These are phyloP conservation scores for Chrysanthemum makinoi DNA, from an alignment of 129 eudicot genomes.

Conservation along the genomic window DNA sequence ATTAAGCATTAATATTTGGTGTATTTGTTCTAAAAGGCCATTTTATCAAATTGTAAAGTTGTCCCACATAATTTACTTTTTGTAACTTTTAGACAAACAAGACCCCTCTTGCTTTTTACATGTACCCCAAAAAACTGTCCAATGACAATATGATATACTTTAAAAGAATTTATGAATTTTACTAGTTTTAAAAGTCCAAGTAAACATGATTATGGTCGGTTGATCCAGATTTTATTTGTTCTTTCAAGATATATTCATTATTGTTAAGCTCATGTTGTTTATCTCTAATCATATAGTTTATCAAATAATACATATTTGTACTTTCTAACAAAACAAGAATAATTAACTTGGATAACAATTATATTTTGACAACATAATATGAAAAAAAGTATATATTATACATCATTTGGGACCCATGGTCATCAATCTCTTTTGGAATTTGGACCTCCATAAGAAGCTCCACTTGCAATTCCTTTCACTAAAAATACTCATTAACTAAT, in stretches of 20 bases:
- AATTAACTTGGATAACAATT: neutral
- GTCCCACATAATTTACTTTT: conserved; percentile 22
- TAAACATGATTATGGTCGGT: conserved; percentile 37
- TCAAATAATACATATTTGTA: neutral
- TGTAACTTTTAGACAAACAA: conserved; percentile 20
- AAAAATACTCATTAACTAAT: neutral
- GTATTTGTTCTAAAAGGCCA: conserved; percentile 22
- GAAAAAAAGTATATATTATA: neutral
- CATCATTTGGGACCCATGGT: conserved; percentile 26
- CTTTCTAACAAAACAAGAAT: conserved; percentile 1
- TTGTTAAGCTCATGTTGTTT: neutral
- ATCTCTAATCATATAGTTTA: too few species aligned
- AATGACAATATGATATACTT: conserved; percentile 18
- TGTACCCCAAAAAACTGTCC: conserved; percentile 22
- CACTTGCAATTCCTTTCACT: conserved; percentile 16
- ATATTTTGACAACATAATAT: neutral
- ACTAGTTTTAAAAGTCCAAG: conserved; percentile 20
- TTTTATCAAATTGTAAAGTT: conserved; percentile 29
- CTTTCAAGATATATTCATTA: neutral
- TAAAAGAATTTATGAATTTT: conserved; percentile 9
- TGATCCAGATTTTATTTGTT: neutral
- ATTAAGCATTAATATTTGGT: conserved; percentile 25
- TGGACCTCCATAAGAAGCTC: conserved; percentile 41
- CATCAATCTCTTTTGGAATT: conserved; percentile 43
- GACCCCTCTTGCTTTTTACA: conserved; percentile 27